phyloP scores from a whole-genome alignment of 148 eudicot species.

The Rhododendron ferrugineum region DNA sequence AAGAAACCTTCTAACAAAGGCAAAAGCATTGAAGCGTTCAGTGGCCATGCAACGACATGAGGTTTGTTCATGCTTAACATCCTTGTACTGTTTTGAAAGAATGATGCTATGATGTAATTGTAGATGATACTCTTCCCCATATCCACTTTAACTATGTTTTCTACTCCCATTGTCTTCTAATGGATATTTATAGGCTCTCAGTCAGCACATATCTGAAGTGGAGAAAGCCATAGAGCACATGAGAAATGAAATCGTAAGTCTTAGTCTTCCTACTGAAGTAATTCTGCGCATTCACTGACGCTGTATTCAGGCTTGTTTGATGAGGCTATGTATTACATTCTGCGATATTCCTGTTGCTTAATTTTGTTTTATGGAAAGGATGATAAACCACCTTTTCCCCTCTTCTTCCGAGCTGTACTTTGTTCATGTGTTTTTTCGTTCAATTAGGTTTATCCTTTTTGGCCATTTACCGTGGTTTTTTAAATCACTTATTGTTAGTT shows the following conservation, averaged over 20 bases:
- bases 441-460: not conserved
- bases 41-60: slow-evolving; percentile 94
- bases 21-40: slow-evolving; percentile 85
- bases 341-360: not conserved
- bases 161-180: not conserved
- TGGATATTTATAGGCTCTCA: slow-evolving; percentile 59
- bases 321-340: not conserved
- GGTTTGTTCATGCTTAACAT: slow-evolving; percentile 31
- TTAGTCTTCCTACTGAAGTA: not conserved
- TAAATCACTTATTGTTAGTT: not conserved
- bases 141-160: not conserved
- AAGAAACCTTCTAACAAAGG: slow-evolving; percentile 82
- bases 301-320: slow-evolving; percentile 1
- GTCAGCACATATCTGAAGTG: slow-evolving; percentile 77
- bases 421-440: not conserved
- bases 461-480: not conserved
- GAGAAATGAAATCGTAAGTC: slow-evolving; percentile 67
- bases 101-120: not conserved
- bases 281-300: not conserved
- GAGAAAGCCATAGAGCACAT: slow-evolving; percentile 72
- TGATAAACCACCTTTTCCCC: not conserved
- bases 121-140: not conserved
- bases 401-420: not conserved
- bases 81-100: not conserved
- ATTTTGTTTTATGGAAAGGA: not conserved